phyloP scores from a whole-genome alignment of 108 stramenopile genomes.

The Nitzschia sp. region DNA sequence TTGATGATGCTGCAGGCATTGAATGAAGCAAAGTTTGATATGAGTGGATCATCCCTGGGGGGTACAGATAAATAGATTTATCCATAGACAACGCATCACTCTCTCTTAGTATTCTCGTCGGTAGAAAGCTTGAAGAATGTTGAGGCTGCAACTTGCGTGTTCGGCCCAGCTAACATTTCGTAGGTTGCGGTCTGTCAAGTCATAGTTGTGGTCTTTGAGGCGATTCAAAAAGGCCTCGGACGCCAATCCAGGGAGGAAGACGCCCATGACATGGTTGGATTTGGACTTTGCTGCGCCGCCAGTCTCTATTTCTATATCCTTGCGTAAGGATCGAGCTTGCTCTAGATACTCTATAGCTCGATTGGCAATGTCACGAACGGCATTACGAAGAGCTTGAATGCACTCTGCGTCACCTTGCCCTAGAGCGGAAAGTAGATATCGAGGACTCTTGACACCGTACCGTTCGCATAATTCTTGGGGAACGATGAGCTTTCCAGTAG shows the following conservation, averaged over 20 bases:
- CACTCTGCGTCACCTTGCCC: conserved; percentile 34
- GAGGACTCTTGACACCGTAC: conserved; percentile 35
- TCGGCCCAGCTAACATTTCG: conserved; percentile 32
- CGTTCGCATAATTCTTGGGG: conserved; percentile 34
- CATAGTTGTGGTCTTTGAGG: conserved; percentile 17
- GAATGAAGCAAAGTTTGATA: too few species aligned
- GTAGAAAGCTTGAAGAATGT: background rate
- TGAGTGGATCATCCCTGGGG: too few species aligned
- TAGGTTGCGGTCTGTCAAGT: conserved; percentile 38
- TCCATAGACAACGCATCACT: too few species aligned
- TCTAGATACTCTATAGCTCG: conserved; percentile 15
- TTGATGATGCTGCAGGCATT: too few species aligned
- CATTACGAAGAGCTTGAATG: conserved; percentile 9
- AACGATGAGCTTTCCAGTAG: conserved; percentile 36
- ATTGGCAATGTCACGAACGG: conserved; percentile 26
- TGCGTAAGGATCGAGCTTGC: conserved; percentile 15
- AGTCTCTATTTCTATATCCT: background rate
- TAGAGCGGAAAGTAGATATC: conserved; percentile 36
- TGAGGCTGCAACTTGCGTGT: conserved; percentile 17
- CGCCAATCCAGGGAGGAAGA: conserved; percentile 28
- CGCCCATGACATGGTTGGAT: background rate
- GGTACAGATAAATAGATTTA: too few species aligned
- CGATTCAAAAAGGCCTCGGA: conserved; percentile 39
- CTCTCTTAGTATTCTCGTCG: background rate
- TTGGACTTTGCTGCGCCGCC: background rate